phyloP scores from a whole-genome alignment of 176 grass and related monocot genomes.

The Alopecurus myosuroides region DNA sequence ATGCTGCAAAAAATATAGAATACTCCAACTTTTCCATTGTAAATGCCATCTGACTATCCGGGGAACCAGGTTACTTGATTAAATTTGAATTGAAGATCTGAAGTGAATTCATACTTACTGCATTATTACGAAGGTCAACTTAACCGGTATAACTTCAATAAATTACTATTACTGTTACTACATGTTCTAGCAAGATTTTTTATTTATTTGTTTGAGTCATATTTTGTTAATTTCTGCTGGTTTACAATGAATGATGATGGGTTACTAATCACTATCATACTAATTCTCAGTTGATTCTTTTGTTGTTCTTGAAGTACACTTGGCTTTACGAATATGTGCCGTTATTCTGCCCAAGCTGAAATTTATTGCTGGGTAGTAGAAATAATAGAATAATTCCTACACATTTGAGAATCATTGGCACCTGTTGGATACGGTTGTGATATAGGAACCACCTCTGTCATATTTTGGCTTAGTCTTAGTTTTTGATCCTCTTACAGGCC shows the following conservation, averaged over 20 bases:
- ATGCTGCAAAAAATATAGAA: neutral
- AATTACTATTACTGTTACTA: neutral
- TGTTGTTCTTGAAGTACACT: neutral
- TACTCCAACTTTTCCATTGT: neutral
- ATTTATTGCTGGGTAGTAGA: neutral
- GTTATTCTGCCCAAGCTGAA: neutral
- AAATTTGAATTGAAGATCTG: neutral
- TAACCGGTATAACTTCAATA: neutral
- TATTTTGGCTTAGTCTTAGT: neutral
- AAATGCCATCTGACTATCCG: neutral
- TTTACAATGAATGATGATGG: neutral
- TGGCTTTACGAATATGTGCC: neutral
- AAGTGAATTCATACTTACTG: neutral
- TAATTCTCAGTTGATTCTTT: neutral
- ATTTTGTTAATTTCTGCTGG: neutral
- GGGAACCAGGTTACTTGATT: neutral
- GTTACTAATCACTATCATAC: neutral
- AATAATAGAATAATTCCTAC: neutral
- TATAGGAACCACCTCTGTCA: neutral
- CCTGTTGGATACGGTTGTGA: neutral
- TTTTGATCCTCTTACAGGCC: slow-evolving; percentile 16
- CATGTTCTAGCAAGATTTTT: neutral
- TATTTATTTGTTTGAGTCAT: too few relatives aligned
- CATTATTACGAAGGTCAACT: neutral
- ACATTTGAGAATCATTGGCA: neutral